Evolutionary conservation across 2,329 filamentous ascomycete species (phyloP).

Genomic region (Ceratocystis smalleyi): DNA sequence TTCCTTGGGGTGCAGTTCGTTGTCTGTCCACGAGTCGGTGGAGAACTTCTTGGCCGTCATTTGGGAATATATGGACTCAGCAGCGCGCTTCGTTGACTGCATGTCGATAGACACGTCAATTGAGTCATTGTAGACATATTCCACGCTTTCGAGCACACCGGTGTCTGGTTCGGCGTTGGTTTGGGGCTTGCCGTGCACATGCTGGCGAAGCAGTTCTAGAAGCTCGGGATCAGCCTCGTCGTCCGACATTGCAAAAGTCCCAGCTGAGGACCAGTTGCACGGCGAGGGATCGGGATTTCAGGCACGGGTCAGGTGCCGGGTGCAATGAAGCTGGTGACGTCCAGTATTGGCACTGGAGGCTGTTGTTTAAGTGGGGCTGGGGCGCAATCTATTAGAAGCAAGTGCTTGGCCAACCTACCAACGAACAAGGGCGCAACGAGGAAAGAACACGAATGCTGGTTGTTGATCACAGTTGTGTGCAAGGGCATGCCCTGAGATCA

Average conservation of each 20-base stretch:
- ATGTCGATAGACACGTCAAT: constrained; percentile 86
- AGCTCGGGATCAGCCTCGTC: constrained; percentile 83
- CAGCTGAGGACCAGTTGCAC: neutral
- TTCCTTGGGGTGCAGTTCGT: constrained; percentile 74
- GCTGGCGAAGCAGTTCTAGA: constrained; percentile 68
- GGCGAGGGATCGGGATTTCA: neutral
- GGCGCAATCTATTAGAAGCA: neutral
- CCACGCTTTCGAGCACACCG: constrained; percentile 64
- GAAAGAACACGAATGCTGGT: neutral
- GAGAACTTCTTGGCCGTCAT: constrained; percentile 80
- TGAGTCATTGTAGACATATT: constrained; percentile 80
- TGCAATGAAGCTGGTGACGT: neutral
- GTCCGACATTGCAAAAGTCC: constrained; percentile 53
- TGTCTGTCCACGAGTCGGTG: constrained; percentile 69
- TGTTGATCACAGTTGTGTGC: too few relatives aligned
- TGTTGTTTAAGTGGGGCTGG: constrained; percentile 4
- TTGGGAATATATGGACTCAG: constrained; percentile 57
- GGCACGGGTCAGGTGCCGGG: neutral
- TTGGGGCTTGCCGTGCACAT: constrained; percentile 46
- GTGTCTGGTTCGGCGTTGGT: constrained; percentile 52
- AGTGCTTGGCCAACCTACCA: neutral
- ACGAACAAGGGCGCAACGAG: neutral
- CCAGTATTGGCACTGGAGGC: neutral
- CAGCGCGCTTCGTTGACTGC: constrained; percentile 65
- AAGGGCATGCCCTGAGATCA: too few relatives aligned